Evolutionary conservation across 495 filamentous ascomycete species (phyloP), one percentile per base, ranked within the genome.

Genomic region (Thermochaetoides thermophila): DNA sequence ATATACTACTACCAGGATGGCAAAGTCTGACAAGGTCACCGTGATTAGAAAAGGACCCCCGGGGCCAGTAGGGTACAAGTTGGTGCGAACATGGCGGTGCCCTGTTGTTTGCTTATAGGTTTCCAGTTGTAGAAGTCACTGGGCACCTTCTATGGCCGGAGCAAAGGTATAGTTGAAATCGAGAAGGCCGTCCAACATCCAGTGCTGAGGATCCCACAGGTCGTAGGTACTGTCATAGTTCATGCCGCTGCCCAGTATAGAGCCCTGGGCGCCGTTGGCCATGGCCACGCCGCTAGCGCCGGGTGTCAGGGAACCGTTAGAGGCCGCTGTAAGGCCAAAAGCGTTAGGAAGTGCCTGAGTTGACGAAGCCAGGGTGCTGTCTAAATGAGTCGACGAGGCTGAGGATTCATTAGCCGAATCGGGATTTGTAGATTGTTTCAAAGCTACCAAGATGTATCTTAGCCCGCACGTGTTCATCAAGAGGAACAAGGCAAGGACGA

Each of bases 201-300:
- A 92, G 52, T 84, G 81, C 46, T 92, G 59, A 1, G 84, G 81
- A 59, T 94, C 85, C 49, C 84, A 91, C 27, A 85, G 76, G 45
- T 86, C 81, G 53, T 82, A 84, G 35, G 71, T 76, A 46, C 74
- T 69, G 43, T 74, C 64, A 52, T 77, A 72, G 51, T 58, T 52
- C 20, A 65, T 31, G 16, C 31, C 30, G 19, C 58, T 44, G 39
- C 56, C 46, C n/a, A 68, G 44, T 14, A 48, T 56, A 37, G 53
- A 61, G 3, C 58, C 49, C 18, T 44, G 6, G 6, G n/a, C n/a
- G n/a, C n/a, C n/a, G n/a, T n/a, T n/a, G n/a, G 6, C 21, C 6
- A 24, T 24, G 6, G 21, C 11, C 11, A 11, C 6, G 21, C 21
- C 21, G 21, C 6, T 11, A 11, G 21, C 56, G 17, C 55, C 59